A percentile compares a stretch with the other conserved stretches of the same genome.
phyloP scores from a whole-genome alignment of 768 basidiomycete species.

The Ramaria sp. region DNA sequence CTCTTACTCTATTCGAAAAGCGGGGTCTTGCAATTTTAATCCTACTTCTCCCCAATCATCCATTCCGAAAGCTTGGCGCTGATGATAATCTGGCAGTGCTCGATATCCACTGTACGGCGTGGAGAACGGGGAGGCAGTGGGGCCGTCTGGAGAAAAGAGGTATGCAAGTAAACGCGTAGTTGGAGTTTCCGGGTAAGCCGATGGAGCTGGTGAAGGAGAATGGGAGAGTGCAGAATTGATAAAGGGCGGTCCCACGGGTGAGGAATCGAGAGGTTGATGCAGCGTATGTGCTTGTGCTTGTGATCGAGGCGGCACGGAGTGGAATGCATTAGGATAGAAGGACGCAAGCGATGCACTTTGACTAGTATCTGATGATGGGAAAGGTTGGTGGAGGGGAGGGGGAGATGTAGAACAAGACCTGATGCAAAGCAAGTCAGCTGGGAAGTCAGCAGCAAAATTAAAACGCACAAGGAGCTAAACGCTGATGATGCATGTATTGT shows the following conservation, averaged over 20 bases:
- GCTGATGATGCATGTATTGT: constrained; percentile 12
- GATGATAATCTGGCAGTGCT: constrained; percentile 22
- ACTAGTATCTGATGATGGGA: neutral
- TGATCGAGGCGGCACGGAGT: neutral
- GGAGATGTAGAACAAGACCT: neutral
- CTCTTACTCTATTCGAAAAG: constrained; percentile 72
- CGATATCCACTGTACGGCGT: constrained; percentile 6
- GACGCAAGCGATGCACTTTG: neutral
- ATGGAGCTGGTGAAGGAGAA: neutral
- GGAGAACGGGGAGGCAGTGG: neutral
- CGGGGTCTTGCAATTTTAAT: constrained; percentile 56
- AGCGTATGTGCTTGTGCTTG: neutral
- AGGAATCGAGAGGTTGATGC: neutral
- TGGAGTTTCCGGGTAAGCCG: constrained; percentile 33
- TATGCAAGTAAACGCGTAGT: constrained; percentile 60
- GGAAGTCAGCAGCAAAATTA: neutral
- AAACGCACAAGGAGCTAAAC: neutral
- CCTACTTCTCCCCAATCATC: constrained; percentile 70
- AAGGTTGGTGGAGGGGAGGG: constrained; percentile 17
- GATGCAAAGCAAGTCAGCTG: neutral
- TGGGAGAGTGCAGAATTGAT: constrained; percentile 5
- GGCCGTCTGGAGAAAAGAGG: constrained; percentile 40
- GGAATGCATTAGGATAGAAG: neutral
- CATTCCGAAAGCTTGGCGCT: constrained; percentile 22
- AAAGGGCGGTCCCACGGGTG: neutral